Evolutionary conservation across 2,329 filamentous ascomycete species (phyloP).

Genomic region (Colletotrichum gloeosporioides): DNA sequence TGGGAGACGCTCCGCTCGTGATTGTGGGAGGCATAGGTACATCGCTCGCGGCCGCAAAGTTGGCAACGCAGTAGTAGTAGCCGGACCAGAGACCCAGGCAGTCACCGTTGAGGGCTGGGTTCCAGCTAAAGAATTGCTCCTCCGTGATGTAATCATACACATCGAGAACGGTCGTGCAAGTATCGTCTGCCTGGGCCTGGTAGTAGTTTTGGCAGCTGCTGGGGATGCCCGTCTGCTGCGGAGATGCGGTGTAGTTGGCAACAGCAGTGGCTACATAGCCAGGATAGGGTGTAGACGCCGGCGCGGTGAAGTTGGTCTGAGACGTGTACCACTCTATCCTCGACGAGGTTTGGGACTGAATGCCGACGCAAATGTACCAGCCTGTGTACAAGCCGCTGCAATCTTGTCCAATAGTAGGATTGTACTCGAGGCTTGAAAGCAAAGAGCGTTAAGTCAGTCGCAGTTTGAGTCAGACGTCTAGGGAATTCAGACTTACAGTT

Average conservation of each 20-base stretch:
- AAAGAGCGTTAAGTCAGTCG: not conserved
- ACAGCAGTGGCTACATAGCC: not conserved
- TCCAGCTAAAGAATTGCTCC: conserved; percentile 31
- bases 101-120: conserved; percentile 26
- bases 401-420: conserved; percentile 15
- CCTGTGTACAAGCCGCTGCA: conserved; percentile 11
- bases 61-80: conserved; percentile 27
- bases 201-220: conserved; percentile 14
- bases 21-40: not conserved
- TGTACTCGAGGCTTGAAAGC: conserved; percentile 8
- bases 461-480: not conserved
- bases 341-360: not conserved
- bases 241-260: conserved; percentile 8
- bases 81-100: conserved; percentile 28
- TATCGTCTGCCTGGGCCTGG: conserved; percentile 13
- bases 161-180: conserved; percentile 10
- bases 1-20: not conserved
- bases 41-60: not conserved
- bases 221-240: conserved; percentile 11
- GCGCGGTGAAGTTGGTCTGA: conserved; percentile 2
- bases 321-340: conserved; percentile 4
- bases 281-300: not conserved
- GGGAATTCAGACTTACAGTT: not conserved
- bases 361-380: not conserved
- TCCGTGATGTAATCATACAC: conserved; percentile 24